phyloP scores from a whole-genome alignment of 2,329 filamentous ascomycete genomes.

The Chaetomiaceae sp. region DNA sequence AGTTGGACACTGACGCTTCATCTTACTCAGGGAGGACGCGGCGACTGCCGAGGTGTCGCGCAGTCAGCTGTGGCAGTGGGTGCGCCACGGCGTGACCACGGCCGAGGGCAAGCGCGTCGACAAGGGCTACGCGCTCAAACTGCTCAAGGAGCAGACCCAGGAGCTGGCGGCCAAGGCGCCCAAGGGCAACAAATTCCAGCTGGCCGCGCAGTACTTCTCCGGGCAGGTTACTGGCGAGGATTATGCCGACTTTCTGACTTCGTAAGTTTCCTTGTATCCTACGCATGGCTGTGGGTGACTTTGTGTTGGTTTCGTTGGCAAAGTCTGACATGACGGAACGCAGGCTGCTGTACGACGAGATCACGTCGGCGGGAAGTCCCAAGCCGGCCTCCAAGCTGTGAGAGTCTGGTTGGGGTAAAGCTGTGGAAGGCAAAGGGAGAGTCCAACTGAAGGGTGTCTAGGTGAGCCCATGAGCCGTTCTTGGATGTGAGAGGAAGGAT shows the following conservation, averaged over 20 bases:
- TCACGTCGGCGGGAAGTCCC: constrained; percentile 64
- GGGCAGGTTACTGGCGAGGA: constrained; percentile 93
- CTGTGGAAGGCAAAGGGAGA: too few species aligned
- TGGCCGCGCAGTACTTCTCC: constrained; percentile 89
- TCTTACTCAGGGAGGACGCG: constrained; percentile 66
- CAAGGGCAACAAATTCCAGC: constrained; percentile 84
- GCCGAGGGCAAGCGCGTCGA: constrained; percentile 87
- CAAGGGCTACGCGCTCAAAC: constrained; percentile 80
- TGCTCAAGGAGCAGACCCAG: constrained; percentile 80
- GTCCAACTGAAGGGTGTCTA: too few species aligned
- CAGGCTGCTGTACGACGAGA: constrained; percentile 76
- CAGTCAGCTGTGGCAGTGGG: constrained; percentile 96
- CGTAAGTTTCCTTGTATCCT: constrained; percentile 44
- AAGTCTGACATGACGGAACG: constrained; percentile 2
- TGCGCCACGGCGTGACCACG: constrained; percentile 65
- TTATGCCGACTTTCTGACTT: constrained; percentile 91
- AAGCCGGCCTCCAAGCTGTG: constrained; percentile 58
- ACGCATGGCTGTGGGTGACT: neutral
- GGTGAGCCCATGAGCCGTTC: too few species aligned
- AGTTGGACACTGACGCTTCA: neutral
- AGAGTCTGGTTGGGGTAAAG: constrained; percentile 15
- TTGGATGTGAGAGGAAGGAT: too few species aligned
- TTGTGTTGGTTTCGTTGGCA: too few species aligned
- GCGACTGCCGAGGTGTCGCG: constrained; percentile 94
- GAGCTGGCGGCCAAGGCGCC: constrained; percentile 66